Conservation (phyloP, 2,329 filamentous ascomycete genomes). For the Emydomyces testavorans region DNA sequence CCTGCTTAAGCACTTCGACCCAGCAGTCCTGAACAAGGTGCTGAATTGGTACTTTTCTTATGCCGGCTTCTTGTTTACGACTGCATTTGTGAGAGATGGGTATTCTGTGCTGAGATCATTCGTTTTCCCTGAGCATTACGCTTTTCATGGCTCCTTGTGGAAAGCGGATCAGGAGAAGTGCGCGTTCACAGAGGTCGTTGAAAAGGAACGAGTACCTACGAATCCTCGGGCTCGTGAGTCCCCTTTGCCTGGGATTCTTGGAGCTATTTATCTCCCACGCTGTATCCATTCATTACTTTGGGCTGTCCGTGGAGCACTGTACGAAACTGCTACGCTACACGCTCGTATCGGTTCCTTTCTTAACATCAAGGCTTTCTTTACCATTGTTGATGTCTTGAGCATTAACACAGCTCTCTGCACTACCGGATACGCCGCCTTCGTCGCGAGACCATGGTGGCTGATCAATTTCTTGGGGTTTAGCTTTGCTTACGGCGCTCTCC, state of each 20-base stretch:
- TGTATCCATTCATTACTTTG: slow-evolving; percentile 35
- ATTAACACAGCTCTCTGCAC: slow-evolving; percentile 45
- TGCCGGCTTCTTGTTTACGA: slow-evolving; percentile 66
- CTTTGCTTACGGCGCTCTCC: slow-evolving; percentile 71
- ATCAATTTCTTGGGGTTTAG: slow-evolving; percentile 81
- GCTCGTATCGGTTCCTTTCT: slow-evolving; percentile 44
- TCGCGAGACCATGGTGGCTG: slow-evolving; percentile 54
- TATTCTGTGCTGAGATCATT: slow-evolving; percentile 55
- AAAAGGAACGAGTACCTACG: background rate
- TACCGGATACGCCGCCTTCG: slow-evolving; percentile 53
- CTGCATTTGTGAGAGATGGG: slow-evolving; percentile 60
- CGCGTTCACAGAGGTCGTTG: slow-evolving; percentile 21
- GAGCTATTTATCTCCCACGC: slow-evolving; percentile 37
- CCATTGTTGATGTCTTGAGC: slow-evolving; percentile 43
- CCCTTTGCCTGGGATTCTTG: slow-evolving; percentile 43
- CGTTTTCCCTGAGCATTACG: slow-evolving; percentile 63
- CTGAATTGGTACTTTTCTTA: slow-evolving; percentile 72
- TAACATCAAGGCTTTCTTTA: slow-evolving; percentile 33
- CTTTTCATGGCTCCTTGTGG: slow-evolving; percentile 41
- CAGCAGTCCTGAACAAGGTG: slow-evolving; percentile 68
- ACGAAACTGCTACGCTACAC: slow-evolving; percentile 42
- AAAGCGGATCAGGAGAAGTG: slow-evolving; percentile 27
- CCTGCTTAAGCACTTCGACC: slow-evolving; percentile 79
- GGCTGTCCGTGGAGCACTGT: slow-evolving; percentile 38
- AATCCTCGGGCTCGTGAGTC: slow-evolving; percentile 25